A percentile compares a stretch with the other conserved stretches of the same genome.
These are phyloP conservation scores for Rhizopus sp. DNA, from an alignment of 371 early-diverging fungal species.

Conservation along the genomic window DNA sequence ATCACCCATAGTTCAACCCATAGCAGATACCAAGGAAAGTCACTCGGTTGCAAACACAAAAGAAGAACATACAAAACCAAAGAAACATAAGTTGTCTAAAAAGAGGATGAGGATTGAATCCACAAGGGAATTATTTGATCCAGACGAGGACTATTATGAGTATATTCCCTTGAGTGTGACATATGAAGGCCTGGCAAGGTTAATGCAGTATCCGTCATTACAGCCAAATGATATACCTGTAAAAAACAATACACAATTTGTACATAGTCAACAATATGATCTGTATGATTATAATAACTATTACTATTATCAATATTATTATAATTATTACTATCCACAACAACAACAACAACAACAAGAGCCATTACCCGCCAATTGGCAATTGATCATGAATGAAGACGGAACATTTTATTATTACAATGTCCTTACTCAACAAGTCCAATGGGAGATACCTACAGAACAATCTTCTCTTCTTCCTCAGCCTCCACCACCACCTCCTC, in stretches of 20 bases:
- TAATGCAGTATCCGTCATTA: constrained; percentile 21
- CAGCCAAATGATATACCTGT: constrained; percentile 4
- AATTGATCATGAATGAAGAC: constrained; percentile 32
- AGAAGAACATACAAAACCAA: neutral
- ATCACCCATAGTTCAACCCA: neutral
- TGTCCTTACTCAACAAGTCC: constrained; percentile 33
- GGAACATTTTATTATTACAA: constrained; percentile 41
- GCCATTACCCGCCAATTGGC: constrained; percentile 33
- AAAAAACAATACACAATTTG: neutral
- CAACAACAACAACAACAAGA: constrained; percentile 6
- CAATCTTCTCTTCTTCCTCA: neutral
- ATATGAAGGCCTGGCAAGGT: constrained; percentile 25
- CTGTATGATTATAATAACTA: constrained; percentile 3
- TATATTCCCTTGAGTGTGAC: constrained; percentile 27
- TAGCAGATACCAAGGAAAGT: neutral
- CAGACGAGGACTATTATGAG: constrained; percentile 38
- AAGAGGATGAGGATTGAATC: constrained; percentile 20
- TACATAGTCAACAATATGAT: neutral
- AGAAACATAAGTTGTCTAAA: neutral
- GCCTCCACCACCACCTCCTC: neutral
- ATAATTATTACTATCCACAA: neutral
- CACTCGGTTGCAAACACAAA: neutral
- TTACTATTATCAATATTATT: neutral
- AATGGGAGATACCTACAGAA: constrained; percentile 41
- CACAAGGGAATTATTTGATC: constrained; percentile 36